Evolutionary conservation across 2,329 filamentous ascomycete species (phyloP).

Genomic region (Ceratocystis smalleyi): DNA sequence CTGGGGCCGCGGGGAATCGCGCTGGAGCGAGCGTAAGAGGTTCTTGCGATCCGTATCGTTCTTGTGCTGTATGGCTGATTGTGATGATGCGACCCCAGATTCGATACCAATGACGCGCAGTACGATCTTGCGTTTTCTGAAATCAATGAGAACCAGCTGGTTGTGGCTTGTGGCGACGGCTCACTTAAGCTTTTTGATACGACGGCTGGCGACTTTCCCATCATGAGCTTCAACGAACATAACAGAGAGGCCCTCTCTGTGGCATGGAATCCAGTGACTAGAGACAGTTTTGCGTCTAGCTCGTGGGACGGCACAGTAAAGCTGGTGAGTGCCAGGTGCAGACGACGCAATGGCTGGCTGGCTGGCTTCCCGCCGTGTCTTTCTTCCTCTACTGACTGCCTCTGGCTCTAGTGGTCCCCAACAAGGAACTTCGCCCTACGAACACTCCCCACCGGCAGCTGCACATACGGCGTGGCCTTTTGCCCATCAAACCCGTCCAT

Average conservation of each 20-base stretch:
- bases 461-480: slow-evolving; percentile 87
- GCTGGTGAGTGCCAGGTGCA: slow-evolving; percentile 37
- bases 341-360: neutral
- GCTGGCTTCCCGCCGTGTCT: too few species aligned
- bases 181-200: slow-evolving; percentile 90
- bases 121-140: slow-evolving; percentile 95
- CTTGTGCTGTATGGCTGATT: neutral
- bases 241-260: slow-evolving; percentile 85
- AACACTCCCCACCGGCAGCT: slow-evolving; percentile 80
- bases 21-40: slow-evolving; percentile 58
- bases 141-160: slow-evolving; percentile 84
- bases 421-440: slow-evolving; percentile 56
- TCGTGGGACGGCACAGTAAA: slow-evolving; percentile 97
- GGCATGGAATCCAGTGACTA: slow-evolving; percentile 79
- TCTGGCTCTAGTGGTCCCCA: slow-evolving; percentile 56
- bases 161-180: slow-evolving; percentile 81
- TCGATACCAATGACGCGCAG: slow-evolving; percentile 91
- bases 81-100: slow-evolving; percentile 34
- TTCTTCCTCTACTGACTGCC: neutral
- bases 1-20: slow-evolving; percentile 65
- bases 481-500: slow-evolving; percentile 75
- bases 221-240: slow-evolving; percentile 88
- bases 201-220: slow-evolving; percentile 62
- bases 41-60: neutral
- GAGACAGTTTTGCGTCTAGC: slow-evolving; percentile 77